Percentiles rank a stretch among this genome's conserved stretches.
phyloP scores from a whole-genome alignment of 805 yeast genomes.

The Cyberlindnera veronae region DNA sequence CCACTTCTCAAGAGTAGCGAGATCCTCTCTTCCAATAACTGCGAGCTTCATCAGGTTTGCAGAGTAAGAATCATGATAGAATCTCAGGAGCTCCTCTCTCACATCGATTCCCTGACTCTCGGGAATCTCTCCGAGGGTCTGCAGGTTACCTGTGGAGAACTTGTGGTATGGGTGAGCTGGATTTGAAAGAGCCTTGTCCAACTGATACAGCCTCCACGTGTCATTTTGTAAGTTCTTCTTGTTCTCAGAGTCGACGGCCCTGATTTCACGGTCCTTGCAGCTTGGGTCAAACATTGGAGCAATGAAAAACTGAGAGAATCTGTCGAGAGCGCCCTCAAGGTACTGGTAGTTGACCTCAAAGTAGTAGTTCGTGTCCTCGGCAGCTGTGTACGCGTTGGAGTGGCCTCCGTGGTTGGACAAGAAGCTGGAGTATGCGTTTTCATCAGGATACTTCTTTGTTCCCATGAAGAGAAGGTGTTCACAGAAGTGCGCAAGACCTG shows the following conservation, averaged over 20 bases:
- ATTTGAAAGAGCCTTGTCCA: conserved; percentile 72
- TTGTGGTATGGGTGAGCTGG: conserved; percentile 79
- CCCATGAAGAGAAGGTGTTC: conserved; percentile 80
- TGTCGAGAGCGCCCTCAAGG: conserved; percentile 82
- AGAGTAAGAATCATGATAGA: conserved; percentile 69
- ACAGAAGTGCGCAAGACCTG: conserved; percentile 80
- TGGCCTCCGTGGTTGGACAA: conserved; percentile 82
- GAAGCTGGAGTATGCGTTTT: conserved; percentile 73
- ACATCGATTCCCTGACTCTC: conserved; percentile 59
- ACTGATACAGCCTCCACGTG: conserved; percentile 81
- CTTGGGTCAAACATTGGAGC: conserved; percentile 68
- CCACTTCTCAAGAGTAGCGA: conserved; percentile 72
- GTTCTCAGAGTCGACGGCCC: conserved; percentile 94
- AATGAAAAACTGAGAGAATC: conserved; percentile 91
- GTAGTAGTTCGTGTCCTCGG: conserved; percentile 85
- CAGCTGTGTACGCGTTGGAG: conserved; percentile 89
- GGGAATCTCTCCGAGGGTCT: conserved; percentile 72
- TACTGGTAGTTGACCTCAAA: conserved; percentile 78
- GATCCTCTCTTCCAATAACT: conserved; percentile 74
- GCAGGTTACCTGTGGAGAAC: conserved; percentile 84
- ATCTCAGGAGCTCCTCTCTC: conserved; percentile 75
- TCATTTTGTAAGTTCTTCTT: conserved; percentile 92
- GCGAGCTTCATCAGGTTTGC: conserved; percentile 87
- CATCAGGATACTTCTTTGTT: conserved; percentile 70
- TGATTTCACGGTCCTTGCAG: conserved; percentile 87